Evolutionary conservation across 176 grass and related monocot species (phyloP).

Genomic region (Musa beccarii): DNA sequence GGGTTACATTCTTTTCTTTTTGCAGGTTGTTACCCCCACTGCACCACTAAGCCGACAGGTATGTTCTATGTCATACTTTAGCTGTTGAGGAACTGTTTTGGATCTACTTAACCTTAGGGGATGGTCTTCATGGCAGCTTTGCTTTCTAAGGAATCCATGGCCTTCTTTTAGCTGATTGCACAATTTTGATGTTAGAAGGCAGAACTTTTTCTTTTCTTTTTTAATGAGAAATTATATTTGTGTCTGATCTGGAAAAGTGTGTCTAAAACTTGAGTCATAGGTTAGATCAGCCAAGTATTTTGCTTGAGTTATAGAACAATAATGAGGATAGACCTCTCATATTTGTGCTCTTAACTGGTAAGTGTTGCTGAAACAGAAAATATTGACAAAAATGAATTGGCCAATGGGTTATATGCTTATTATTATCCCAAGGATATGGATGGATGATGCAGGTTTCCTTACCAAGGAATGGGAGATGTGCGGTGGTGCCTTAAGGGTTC

Average conservation of each 20-base stretch:
- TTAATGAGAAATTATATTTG: too few relatives aligned
- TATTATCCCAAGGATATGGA: neutral
- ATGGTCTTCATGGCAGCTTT: too few relatives aligned
- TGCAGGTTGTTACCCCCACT: constrained; percentile 92
- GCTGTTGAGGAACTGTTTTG: neutral
- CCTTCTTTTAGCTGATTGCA: neutral
- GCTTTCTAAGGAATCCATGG: neutral
- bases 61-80: constrained; percentile 25
- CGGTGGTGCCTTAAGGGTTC: neutral
- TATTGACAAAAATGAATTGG: neutral
- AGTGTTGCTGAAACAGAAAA: neutral
- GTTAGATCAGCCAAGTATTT: neutral
- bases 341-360: neutral
- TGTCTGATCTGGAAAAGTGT: too few relatives aligned
- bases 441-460: neutral
- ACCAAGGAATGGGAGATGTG: neutral
- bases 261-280: too few relatives aligned
- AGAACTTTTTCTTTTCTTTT: too few relatives aligned
- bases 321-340: neutral
- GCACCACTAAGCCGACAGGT: constrained; percentile 97
- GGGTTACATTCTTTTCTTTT: constrained; percentile 12
- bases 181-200: neutral
- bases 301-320: neutral
- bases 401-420: neutral
- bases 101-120: too few relatives aligned